A percentile compares a stretch with the other conserved stretches of the same genome.
These are phyloP conservation scores for Penicillium sp. DNA, from an alignment of 2,329 filamentous ascomycete species.

Conservation along the genomic window DNA sequence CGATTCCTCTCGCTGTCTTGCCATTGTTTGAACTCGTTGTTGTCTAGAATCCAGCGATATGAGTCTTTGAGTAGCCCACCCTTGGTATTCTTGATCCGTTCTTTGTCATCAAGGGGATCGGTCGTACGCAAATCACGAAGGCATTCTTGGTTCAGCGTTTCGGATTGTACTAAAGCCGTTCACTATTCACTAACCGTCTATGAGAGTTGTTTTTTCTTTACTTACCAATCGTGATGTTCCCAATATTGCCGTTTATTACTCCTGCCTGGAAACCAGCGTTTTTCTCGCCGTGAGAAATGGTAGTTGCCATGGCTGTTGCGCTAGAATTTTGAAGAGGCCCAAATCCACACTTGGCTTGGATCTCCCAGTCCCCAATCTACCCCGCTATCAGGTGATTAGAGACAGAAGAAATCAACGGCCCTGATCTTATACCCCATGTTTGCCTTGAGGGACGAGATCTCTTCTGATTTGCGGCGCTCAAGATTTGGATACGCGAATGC, in stretches of 20 bases:
- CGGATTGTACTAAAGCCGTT: neutral
- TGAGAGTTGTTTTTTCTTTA: neutral
- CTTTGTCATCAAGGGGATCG: slow-evolving; percentile 20
- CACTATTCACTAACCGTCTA: neutral
- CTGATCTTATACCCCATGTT: slow-evolving; percentile 1
- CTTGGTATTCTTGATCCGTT: slow-evolving; percentile 23
- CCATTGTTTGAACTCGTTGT: slow-evolving; percentile 21
- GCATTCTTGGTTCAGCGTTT: neutral
- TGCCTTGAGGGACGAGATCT: neutral
- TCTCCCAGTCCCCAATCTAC: neutral
- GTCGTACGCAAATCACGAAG: slow-evolving; percentile 1
- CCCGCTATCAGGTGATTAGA: slow-evolving; percentile 4
- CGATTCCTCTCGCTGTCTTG: neutral
- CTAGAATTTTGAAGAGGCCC: neutral
- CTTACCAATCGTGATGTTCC: neutral
- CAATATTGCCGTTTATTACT: neutral
- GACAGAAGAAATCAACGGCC: slow-evolving; percentile 3
- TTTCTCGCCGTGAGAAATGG: neutral
- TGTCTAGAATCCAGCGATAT: slow-evolving; percentile 24
- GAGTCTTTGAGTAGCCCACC: slow-evolving; percentile 18
- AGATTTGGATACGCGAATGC: neutral
- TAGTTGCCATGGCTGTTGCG: neutral
- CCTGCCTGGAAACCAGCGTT: neutral
- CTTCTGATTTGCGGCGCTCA: neutral
- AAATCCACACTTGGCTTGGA: neutral